Conservation (phyloP, 768 basidiomycete genomes). For the Mycena rebaudengoi region DNA sequence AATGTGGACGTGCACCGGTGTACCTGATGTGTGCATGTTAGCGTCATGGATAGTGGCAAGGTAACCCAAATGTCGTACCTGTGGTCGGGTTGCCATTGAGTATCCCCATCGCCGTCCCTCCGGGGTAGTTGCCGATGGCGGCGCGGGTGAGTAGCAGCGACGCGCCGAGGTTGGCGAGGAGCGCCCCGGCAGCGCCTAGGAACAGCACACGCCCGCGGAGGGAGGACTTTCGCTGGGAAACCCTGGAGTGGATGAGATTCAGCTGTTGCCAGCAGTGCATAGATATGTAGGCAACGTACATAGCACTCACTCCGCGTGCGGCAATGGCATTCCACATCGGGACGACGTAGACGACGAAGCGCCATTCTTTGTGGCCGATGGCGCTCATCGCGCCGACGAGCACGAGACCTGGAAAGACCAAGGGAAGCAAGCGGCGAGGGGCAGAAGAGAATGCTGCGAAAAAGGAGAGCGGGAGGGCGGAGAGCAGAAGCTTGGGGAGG, state of each 20-base stretch:
- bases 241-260: conserved; percentile 39
- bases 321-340: conserved; percentile 85
- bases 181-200: conserved; percentile 53
- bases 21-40: neutral
- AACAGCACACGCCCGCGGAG: conserved; percentile 55
- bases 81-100: conserved; percentile 59
- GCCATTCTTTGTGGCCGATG: conserved; percentile 96
- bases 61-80: conserved; percentile 16
- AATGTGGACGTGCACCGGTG: conserved; percentile 74
- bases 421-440: conserved; percentile 58
- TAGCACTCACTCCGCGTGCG: conserved; percentile 65
- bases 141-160: conserved; percentile 64
- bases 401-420: conserved; percentile 50
- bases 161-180: conserved; percentile 60
- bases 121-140: conserved; percentile 88
- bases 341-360: conserved; percentile 90
- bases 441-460: conserved; percentile 59
- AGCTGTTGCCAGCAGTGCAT: neutral
- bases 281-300: conserved; percentile 58
- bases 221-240: conserved; percentile 56
- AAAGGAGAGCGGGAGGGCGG: conserved; percentile 66
- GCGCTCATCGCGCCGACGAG: conserved; percentile 75
- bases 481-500: conserved; percentile 83
- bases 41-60: neutral
- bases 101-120: conserved; percentile 72